These are phyloP conservation scores for Umbellularia californica DNA, from an alignment of 164 flowering plant species.

Conservation along the genomic window DNA sequence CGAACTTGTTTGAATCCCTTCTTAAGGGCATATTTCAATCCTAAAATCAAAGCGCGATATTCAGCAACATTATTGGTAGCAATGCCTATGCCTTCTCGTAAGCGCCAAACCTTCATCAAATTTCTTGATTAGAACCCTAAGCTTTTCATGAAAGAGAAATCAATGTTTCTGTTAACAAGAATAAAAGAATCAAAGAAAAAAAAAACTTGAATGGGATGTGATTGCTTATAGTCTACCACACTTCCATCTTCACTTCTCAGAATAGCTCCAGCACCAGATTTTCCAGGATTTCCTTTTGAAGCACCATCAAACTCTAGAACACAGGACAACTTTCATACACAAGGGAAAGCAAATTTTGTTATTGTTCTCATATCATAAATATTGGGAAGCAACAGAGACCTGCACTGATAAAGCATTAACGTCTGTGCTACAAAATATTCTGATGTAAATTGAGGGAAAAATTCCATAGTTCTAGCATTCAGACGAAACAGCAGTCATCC, in stretches of 20 bases:
- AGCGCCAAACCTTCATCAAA: constrained; percentile 51
- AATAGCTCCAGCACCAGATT: constrained; percentile 87
- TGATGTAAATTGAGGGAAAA: no score
- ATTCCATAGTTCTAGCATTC: no score
- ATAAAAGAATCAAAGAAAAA: not conserved
- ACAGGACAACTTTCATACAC: constrained; percentile 42
- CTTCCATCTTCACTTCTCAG: constrained; percentile 68
- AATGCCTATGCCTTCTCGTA: constrained; percentile 74
- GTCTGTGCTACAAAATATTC: no score
- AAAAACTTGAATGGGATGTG: not conserved
- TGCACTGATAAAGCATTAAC: no score
- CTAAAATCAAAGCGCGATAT: constrained; percentile 69
- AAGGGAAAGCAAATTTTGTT: not conserved
- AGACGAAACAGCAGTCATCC: no score
- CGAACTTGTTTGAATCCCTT: constrained; percentile 61
- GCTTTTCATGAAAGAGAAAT: not conserved
- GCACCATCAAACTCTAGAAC: constrained; percentile 93
- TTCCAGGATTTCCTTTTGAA: constrained; percentile 95
- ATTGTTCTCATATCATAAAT: no score
- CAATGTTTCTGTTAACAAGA: not conserved
- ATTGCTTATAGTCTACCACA: constrained; percentile 34
- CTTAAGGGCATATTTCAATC: constrained; percentile 63
- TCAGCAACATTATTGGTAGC: constrained; percentile 82
- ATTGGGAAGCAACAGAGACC: no score
- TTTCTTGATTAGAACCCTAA: not conserved